Evolutionary conservation across 768 basidiomycete species (phyloP).

Genomic region (Hemileccinum impolitum): DNA sequence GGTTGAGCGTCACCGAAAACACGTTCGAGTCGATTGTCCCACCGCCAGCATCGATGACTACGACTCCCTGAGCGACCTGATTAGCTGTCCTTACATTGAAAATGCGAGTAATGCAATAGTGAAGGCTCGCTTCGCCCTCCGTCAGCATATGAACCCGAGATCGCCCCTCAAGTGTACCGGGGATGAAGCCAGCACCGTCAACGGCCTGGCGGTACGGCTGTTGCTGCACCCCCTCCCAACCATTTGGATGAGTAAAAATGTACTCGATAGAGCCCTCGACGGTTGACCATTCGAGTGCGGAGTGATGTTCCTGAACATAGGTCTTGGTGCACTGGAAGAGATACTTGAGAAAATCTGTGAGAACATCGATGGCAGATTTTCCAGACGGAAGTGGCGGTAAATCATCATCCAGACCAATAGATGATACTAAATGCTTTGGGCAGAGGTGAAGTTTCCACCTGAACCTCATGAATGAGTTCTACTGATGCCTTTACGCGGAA

Average conservation of each 20-base stretch:
- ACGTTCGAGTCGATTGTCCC: constrained; percentile 37
- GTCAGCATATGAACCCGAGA: constrained; percentile 16
- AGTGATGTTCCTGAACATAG: constrained; percentile 15
- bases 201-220: constrained; percentile 15
- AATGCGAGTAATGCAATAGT: constrained; percentile 39
- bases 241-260: constrained; percentile 24
- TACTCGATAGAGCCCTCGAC: constrained; percentile 13
- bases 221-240: constrained; percentile 21
- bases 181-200: constrained; percentile 18
- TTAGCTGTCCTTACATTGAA: background rate
- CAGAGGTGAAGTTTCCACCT: constrained; percentile 20
- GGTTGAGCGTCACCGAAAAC: constrained; percentile 23
- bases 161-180: constrained; percentile 6
- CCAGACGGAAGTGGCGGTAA: constrained; percentile 28
- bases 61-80: constrained; percentile 25
- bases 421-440: constrained; percentile 6
- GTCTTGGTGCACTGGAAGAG: constrained; percentile 12
- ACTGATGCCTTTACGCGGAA: background rate
- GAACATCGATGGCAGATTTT: constrained; percentile 13
- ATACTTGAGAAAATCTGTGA: constrained; percentile 22
- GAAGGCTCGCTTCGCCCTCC: constrained; percentile 19
- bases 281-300: constrained; percentile 13
- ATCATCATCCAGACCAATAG: constrained; percentile 20
- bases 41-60: constrained; percentile 43
- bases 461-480: background rate